A percentile compares a stretch with the other conserved stretches of the same genome.
Evolutionary conservation across 225 moss, liverwort and hornwort species (phyloP).

Genomic region (Polytrichum formosum): DNA sequence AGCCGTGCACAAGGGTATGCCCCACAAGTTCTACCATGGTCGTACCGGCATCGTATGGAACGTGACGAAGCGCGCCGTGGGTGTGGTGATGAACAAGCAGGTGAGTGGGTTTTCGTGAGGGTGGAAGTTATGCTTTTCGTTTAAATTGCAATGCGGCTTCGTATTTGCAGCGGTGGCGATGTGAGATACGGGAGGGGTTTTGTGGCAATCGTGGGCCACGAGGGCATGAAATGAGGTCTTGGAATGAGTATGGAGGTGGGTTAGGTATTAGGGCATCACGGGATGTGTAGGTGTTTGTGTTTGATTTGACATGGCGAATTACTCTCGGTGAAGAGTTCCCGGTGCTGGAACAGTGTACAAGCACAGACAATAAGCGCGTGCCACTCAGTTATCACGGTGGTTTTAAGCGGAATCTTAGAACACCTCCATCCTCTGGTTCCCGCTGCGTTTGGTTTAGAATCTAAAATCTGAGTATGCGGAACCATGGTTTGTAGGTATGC

Average conservation of each 20-base stretch:
- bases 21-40: conserved; percentile 59
- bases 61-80: conserved; percentile 53
- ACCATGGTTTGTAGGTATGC: not conserved
- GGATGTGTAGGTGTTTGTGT: no score
- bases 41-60: conserved; percentile 62
- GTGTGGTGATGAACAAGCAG: conserved; percentile 67
- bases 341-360: no score
- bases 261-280: not conserved
- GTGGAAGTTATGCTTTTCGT: not conserved
- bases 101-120: conserved; percentile 4
- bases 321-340: not conserved
- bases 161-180: not conserved
- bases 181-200: not conserved
- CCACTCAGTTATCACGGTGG: no score
- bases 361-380: no score
- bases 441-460: no score
- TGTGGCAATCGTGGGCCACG: not conserved
- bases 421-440: no score
- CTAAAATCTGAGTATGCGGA: no score
- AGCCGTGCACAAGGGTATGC: conserved; percentile 59
- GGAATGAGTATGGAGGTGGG: not conserved
- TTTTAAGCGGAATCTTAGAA: no score
- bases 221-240: not conserved
- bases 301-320: no score
- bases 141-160: not conserved